Percentiles rank a stretch among this genome's conserved stretches.
These are phyloP conservation scores for Rachicladosporium sp. DNA, from an alignment of 2,329 filamentous ascomycete genomes.

Conservation along the genomic window DNA sequence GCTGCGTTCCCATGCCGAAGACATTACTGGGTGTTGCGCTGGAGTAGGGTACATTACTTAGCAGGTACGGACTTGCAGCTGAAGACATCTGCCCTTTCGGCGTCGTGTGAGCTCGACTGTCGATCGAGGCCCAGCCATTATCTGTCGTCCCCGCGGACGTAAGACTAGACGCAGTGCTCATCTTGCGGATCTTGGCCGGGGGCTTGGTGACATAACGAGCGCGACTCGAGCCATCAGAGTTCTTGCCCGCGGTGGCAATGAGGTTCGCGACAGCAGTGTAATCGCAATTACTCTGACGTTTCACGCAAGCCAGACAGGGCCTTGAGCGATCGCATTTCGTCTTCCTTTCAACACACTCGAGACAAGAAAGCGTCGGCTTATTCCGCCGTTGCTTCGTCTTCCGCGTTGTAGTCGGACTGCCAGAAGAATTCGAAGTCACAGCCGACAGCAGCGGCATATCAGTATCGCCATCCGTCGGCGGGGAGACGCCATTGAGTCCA, in stretches of 20 bases:
- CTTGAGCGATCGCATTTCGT: slow-evolving; percentile 71
- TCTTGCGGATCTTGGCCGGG: slow-evolving; percentile 21
- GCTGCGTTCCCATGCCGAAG: slow-evolving; percentile 67
- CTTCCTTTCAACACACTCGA: slow-evolving; percentile 70
- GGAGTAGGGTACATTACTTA: slow-evolving; percentile 63
- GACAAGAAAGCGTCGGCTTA: slow-evolving; percentile 68
- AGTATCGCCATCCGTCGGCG: too few relatives aligned
- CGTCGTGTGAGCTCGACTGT: slow-evolving; percentile 10
- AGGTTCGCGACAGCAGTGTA: slow-evolving; percentile 68
- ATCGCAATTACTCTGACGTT: slow-evolving; percentile 61
- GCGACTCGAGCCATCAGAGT: slow-evolving; percentile 11
- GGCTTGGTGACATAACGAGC: slow-evolving; percentile 23
- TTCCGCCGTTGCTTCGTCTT: slow-evolving; percentile 62
- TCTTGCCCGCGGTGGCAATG: slow-evolving; percentile 41
- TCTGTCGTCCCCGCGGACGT: slow-evolving; percentile 15
- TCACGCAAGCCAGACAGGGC: slow-evolving; percentile 52
- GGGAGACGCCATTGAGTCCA: too few relatives aligned
- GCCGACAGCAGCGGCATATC: too few relatives aligned
- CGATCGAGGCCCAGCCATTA: slow-evolving; percentile 18
- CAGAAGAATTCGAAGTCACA: background rate
- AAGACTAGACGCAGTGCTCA: slow-evolving; percentile 13
- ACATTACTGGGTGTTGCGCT: slow-evolving; percentile 60
- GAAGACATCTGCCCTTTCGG: slow-evolving; percentile 1
- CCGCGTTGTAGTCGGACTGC: background rate
- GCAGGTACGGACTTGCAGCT: slow-evolving; percentile 35